Conservation (phyloP, 2,329 filamentous ascomycete genomes). For the Calonectria pseudoreteaudii region DNA sequence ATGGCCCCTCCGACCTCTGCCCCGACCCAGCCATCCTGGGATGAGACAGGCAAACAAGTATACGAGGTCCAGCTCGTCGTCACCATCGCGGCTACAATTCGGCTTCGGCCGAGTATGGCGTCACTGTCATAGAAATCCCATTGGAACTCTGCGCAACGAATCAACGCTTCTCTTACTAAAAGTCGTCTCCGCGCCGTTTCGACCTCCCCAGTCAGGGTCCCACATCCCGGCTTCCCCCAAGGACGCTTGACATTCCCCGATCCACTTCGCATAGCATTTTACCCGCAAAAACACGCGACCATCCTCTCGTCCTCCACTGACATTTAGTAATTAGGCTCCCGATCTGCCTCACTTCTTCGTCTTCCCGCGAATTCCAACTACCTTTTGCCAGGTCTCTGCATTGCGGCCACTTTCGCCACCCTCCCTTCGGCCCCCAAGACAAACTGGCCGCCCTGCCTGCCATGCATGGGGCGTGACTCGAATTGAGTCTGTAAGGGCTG, state of each 20-base stretch:
- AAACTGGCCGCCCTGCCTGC: constrained; percentile 26
- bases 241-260: constrained; percentile 36
- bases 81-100: constrained; percentile 21
- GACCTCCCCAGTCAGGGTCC: constrained; percentile 39
- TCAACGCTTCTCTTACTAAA: constrained; percentile 32
- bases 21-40: constrained; percentile 18
- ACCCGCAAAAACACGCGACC: constrained; percentile 46
- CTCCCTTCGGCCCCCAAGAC: constrained; percentile 16
- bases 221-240: constrained; percentile 43
- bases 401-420: constrained; percentile 2
- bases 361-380: constrained; percentile 9
- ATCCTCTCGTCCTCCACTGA: constrained; percentile 36
- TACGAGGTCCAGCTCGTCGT: constrained; percentile 18
- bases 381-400: not conserved
- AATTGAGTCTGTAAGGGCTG: constrained; percentile 38
- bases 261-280: constrained; percentile 42
- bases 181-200: constrained; percentile 33
- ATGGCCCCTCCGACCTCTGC: constrained; percentile 27
- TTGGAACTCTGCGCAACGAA: constrained; percentile 23
- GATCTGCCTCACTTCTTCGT: constrained; percentile 31
- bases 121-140: not conserved
- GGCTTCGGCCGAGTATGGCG: constrained; percentile 22
- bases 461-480: constrained; percentile 36
- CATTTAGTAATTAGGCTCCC: constrained; percentile 35
- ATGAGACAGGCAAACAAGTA: constrained; percentile 1